Evolutionary conservation across 2,329 filamentous ascomycete genomes (phyloP), one percentile per base, ranked within the genome.

Genomic region (Hymenoscyphus albidus): DNA sequence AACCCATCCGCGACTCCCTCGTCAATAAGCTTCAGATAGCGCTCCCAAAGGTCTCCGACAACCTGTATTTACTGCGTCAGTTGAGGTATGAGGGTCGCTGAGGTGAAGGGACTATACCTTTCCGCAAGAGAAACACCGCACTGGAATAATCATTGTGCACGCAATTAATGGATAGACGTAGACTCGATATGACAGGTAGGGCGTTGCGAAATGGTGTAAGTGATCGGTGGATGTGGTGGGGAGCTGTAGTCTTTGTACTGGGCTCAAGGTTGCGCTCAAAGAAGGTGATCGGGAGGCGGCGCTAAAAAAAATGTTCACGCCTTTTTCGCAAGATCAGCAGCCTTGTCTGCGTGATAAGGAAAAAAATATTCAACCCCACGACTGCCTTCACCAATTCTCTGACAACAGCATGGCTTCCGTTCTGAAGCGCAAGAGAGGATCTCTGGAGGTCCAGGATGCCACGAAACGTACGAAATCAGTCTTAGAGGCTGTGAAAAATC

Each of bases 91-190:
- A 65, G 62, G 42, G 48, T 62, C 14, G 42, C 39, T 32, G 39
- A 22, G 55, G 56, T 44, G n/a, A 32, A n/a, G 48, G 60, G 22
- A 13, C 71, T 79, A 66, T 80, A 97, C 95, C 91, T 99, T 99
- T 79, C 95, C 95, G 79, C 95, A 99, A 65, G 95, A 98, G 80
- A 99, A 99, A 82, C 95, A 99, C 72, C 95, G 92, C 70, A 99
- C 92, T 2, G 95, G 95, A 72, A 99, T 98, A 80, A 99, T 99
- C 95, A 99, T 99, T 64, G 80, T 90, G 81, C 27, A 35, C 5
- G 27, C 16, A 16, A 35, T 27, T 5, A 38, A 35, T 38, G 55
- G 27, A 38, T 38, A 31, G 27, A n/a, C 58, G 14, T 42, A 9
- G 22, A 31, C n/a, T 22, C 6, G 14, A 27, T 59, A 10, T n/a